Conservation (phyloP, 129 eudicot species). For the Centaurea solstitialis region DNA sequence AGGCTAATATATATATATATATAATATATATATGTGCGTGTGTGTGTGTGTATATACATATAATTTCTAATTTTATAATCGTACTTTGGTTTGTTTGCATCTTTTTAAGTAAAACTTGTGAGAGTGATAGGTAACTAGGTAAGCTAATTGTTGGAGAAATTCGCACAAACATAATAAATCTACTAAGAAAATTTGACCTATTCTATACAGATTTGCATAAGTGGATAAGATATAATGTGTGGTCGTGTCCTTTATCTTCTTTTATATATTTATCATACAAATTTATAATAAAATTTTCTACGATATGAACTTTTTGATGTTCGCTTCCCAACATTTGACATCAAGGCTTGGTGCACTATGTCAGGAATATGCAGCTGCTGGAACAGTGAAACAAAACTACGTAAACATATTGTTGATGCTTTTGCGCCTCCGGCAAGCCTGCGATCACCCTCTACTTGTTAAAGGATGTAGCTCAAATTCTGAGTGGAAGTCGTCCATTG, state of each 20-base stretch:
- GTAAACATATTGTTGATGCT: conserved; percentile 96
- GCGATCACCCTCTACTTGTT: conserved; percentile 98
- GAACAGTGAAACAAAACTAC: conserved; percentile 94
- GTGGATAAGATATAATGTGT: not conserved
- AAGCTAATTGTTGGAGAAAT: not conserved
- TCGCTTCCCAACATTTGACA: not conserved
- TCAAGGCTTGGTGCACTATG: not conserved
- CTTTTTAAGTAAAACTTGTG: not conserved
- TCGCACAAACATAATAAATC: not conserved
- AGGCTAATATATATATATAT: not conserved
- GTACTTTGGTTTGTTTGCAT: not conserved
- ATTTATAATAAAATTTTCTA: not conserved
- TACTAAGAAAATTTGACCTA: no score
- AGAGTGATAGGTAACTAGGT: not conserved
- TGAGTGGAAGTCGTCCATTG: conserved; percentile 63
- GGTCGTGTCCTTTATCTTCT: not conserved
- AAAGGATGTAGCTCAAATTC: conserved; percentile 61
- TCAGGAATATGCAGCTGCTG: conserved; percentile 97
- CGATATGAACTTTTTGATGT: not conserved
- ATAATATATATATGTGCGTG: no score
- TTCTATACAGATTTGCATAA: not conserved
- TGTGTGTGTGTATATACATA: no score
- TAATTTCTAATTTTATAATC: no score
- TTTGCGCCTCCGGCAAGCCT: conserved; percentile 95
- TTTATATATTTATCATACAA: not conserved